Evolutionary conservation across 2,329 filamentous ascomycete genomes (phyloP).

Genomic region (Colletotrichum sublineola): DNA sequence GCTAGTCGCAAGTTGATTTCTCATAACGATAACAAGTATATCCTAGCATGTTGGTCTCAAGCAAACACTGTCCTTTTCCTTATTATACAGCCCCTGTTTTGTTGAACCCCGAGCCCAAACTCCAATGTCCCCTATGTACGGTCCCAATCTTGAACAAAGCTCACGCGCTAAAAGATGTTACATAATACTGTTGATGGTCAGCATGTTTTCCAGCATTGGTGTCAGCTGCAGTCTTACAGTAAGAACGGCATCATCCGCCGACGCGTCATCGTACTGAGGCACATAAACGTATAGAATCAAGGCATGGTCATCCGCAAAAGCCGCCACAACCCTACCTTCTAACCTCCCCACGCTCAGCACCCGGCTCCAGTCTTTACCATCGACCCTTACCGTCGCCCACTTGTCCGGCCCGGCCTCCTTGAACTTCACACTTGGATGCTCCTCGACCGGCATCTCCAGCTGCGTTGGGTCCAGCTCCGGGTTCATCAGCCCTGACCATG

Average conservation of each 20-base stretch:
- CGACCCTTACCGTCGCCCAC: slow-evolving; percentile 91
- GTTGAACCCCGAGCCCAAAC: slow-evolving; percentile 5
- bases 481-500: slow-evolving; percentile 89
- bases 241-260: slow-evolving; percentile 78
- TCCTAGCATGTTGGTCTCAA: neutral
- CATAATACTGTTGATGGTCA: slow-evolving; percentile 51
- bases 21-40: neutral
- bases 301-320: slow-evolving; percentile 84
- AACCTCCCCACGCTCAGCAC: slow-evolving; percentile 93
- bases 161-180: slow-evolving; percentile 55
- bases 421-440: slow-evolving; percentile 87
- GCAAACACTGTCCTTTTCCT: neutral
- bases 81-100: neutral
- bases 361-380: slow-evolving; percentile 93
- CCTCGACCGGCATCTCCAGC: slow-evolving; percentile 77
- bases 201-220: neutral
- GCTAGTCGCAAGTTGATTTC: neutral
- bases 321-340: slow-evolving; percentile 93
- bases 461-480: slow-evolving; percentile 86
- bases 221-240: slow-evolving; percentile 68
- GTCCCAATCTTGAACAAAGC: neutral
- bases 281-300: slow-evolving; percentile 88
- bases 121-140: neutral
- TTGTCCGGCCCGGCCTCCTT: slow-evolving; percentile 80
- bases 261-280: slow-evolving; percentile 75